Percentiles rank a stretch among this genome's conserved stretches.
Conservation (phyloP, 225 moss, liverwort and hornwort species). For the Bryum argenteum region DNA sequence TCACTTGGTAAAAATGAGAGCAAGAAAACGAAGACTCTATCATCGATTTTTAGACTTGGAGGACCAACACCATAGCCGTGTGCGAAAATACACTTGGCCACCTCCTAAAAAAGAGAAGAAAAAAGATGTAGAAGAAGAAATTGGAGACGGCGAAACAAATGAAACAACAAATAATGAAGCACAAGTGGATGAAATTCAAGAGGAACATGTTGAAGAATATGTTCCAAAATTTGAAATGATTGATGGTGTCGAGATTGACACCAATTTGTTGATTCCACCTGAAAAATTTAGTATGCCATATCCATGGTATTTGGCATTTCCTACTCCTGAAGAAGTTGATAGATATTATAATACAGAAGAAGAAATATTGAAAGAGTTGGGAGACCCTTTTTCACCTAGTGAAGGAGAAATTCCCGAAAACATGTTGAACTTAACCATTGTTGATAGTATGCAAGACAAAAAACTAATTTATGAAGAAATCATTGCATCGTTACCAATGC, state of each 20-base stretch:
- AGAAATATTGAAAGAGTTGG: conserved; percentile 54
- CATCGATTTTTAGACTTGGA: conserved; percentile 54
- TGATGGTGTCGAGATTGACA: conserved; percentile 41
- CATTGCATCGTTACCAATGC: conserved; percentile 55
- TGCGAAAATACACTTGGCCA: conserved; percentile 40
- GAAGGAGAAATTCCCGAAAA: conserved; percentile 22
- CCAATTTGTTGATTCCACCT: conserved; percentile 35
- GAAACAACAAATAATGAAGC: background rate
- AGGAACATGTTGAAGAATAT: background rate
- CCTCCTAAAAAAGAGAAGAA: background rate
- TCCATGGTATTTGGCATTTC: conserved; percentile 72
- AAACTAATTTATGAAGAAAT: conserved; percentile 38
- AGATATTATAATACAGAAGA: conserved; percentile 48
- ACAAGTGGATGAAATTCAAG: background rate
- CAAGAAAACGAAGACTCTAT: conserved; percentile 55
- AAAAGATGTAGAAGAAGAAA: fast-evolving
- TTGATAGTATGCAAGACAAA: conserved; percentile 46
- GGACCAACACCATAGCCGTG: conserved; percentile 57
- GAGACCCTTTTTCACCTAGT: conserved; percentile 12
- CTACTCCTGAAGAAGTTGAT: conserved; percentile 61
- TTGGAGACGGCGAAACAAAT: fast-evolving
- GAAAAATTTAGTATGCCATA: conserved; percentile 49
- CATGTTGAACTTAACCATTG: conserved; percentile 35
- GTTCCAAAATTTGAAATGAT: conserved; percentile 11
- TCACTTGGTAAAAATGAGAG: conserved; percentile 52